Evolutionary conservation across 805 yeast species (phyloP).

Genomic region (Candida taoyuanica): DNA sequence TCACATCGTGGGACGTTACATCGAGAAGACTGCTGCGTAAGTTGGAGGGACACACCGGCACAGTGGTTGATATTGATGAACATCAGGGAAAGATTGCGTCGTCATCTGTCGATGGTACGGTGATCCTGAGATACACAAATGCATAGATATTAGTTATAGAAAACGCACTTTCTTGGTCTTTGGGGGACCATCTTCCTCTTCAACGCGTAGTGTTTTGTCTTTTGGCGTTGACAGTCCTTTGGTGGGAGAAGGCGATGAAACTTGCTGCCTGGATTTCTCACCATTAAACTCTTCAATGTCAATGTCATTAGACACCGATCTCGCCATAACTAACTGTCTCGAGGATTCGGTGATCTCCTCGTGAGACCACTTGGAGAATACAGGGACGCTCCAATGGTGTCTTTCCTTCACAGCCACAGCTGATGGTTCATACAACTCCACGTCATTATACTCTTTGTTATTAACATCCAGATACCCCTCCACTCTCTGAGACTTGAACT

Average conservation of each 20-base stretch:
- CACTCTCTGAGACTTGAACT: slow-evolving; percentile 7
- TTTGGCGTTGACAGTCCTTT: slow-evolving; percentile 6
- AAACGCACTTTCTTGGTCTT: slow-evolving; percentile 12
- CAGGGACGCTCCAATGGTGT: slow-evolving; percentile 34
- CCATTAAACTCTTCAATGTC: slow-evolving; percentile 7
- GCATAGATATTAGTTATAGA: too few species aligned
- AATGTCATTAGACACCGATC: background rate
- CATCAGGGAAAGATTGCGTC: slow-evolving; percentile 41
- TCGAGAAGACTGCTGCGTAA: slow-evolving; percentile 45
- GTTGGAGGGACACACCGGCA: slow-evolving; percentile 55
- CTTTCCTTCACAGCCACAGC: slow-evolving; percentile 9
- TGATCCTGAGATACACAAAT: slow-evolving; percentile 40
- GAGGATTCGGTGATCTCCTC: slow-evolving; percentile 10
- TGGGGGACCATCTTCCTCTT: slow-evolving; percentile 2
- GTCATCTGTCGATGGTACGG: slow-evolving; percentile 51
- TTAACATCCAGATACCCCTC: slow-evolving; percentile 9
- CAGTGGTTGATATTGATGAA: slow-evolving; percentile 56
- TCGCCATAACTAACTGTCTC: background rate
- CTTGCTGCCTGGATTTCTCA: slow-evolving; percentile 1
- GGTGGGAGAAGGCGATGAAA: too few species aligned
- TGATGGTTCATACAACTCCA: slow-evolving; percentile 27
- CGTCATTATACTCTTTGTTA: slow-evolving; percentile 14
- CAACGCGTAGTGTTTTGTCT: slow-evolving; percentile 8
- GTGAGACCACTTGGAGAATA: slow-evolving; percentile 24
- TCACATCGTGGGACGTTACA: slow-evolving; percentile 56